Conservation (phyloP, 1,284 basidiomycete genomes). For the Rhodotorula sp. region DNA sequence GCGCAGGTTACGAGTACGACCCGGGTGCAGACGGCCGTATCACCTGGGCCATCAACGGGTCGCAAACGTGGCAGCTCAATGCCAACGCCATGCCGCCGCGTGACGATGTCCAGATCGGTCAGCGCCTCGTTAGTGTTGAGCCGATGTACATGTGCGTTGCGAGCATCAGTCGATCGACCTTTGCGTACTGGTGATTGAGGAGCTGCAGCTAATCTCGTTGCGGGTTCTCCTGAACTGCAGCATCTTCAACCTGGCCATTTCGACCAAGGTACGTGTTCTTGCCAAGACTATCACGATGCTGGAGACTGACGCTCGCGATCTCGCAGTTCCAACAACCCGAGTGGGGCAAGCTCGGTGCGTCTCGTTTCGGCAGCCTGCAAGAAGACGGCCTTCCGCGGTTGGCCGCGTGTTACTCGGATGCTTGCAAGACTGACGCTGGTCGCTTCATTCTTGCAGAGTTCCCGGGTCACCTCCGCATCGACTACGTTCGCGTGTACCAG, state of each 20-base stretch:
- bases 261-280: background rate
- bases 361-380: too few relatives aligned
- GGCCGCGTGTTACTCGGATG: background rate
- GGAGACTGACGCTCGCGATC: background rate
- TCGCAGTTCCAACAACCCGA: constrained; percentile 7
- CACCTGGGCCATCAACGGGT: constrained; percentile 69
- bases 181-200: too few relatives aligned
- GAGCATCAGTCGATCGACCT: too few relatives aligned
- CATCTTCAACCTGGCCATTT: constrained; percentile 23
- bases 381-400: too few relatives aligned
- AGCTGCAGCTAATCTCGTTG: too few relatives aligned
- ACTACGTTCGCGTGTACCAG: constrained; percentile 39
- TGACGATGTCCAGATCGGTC: constrained; percentile 64
- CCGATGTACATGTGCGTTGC: constrained; percentile 59
- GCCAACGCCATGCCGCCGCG: constrained; percentile 72
- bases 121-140: constrained; percentile 68
- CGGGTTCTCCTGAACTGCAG: background rate
- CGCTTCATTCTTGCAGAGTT: constrained; percentile 3
- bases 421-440: too few relatives aligned
- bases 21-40: constrained; percentile 53
- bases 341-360: constrained; percentile 17
- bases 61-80: constrained; percentile 73
- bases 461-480: constrained; percentile 32
- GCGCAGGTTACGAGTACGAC: constrained; percentile 31
- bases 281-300: too few relatives aligned